These are phyloP conservation scores for Saccharomyces hybrid DNA, from an alignment of 1,139 yeast species.

Conservation along the genomic window DNA sequence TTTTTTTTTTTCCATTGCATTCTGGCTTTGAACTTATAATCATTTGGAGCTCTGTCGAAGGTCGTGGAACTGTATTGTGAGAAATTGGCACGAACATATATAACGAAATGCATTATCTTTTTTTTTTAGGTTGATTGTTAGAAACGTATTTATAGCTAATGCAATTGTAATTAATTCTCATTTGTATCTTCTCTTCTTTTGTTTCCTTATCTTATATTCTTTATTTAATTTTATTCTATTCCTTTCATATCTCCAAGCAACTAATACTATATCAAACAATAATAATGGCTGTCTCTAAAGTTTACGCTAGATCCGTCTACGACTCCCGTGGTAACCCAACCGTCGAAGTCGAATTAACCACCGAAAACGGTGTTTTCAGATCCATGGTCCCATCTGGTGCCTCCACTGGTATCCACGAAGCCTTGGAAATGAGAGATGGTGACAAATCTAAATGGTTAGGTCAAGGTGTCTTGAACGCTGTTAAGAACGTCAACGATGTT, in stretches of 20 bases:
- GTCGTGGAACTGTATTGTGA: neutral
- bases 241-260: constrained; percentile 15
- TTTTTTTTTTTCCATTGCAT: neutral
- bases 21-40: neutral
- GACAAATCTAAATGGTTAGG: constrained; percentile 93
- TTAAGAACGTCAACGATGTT: constrained; percentile 78
- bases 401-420: constrained; percentile 92
- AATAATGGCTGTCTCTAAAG: constrained; percentile 52
- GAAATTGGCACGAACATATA: constrained; percentile 1
- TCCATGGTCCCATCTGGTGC: constrained; percentile 97
- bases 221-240: constrained; percentile 1
- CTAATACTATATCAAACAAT: constrained; percentile 10
- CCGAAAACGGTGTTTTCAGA: constrained; percentile 81
- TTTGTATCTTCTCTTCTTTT: neutral
- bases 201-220: neutral
- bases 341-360: constrained; percentile 86
- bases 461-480: constrained; percentile 91
- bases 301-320: constrained; percentile 87
- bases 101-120: neutral
- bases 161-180: neutral
- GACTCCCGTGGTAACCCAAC: constrained; percentile 99
- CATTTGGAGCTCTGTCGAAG: neutral
- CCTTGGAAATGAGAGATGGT: constrained; percentile 90
- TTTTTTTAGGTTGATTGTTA: neutral
- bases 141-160: neutral